Evolutionary conservation across 331 rosid species (phyloP).

Genomic region (Acacia pycnantha): DNA sequence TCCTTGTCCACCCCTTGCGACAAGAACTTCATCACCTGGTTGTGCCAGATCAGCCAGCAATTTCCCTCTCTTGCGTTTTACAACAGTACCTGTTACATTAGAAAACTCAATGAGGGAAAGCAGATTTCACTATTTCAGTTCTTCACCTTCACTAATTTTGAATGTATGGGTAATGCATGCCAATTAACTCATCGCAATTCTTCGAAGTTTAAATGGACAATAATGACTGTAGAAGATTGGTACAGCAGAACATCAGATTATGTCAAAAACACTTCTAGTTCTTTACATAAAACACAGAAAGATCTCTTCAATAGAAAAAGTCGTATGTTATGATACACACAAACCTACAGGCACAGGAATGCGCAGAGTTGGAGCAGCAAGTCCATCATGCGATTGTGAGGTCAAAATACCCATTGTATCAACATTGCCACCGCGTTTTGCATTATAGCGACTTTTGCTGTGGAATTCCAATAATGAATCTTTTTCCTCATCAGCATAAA

Average conservation of each 20-base stretch:
- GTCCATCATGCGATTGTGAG: conserved; percentile 56
- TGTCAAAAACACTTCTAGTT: neutral
- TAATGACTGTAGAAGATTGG: neutral
- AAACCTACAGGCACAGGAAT: conserved; percentile 96
- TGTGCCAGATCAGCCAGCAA: conserved; percentile 74
- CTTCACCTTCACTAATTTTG: neutral
- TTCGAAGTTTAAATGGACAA: neutral
- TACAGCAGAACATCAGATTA: neutral
- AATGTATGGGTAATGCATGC: neutral
- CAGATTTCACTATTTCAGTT: conserved; percentile 10
- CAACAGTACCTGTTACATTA: conserved; percentile 74
- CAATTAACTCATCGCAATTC: neutral
- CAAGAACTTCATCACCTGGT: conserved; percentile 85
- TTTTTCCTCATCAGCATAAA: conserved; percentile 70
- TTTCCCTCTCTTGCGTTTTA: conserved; percentile 84
- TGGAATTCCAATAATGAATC: conserved; percentile 63
- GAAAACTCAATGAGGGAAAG: neutral
- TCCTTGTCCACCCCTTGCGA: conserved; percentile 97
- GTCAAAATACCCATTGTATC: conserved; percentile 79
- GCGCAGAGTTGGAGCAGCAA: conserved; percentile 61
- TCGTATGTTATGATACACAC: conserved; percentile 22
- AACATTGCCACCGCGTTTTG: conserved; percentile 85
- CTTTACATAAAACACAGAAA: neutral
- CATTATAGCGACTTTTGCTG: conserved; percentile 46
- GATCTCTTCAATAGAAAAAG: neutral